Conservation (phyloP, 129 eudicot species). For the Flaveria ramosissima region DNA sequence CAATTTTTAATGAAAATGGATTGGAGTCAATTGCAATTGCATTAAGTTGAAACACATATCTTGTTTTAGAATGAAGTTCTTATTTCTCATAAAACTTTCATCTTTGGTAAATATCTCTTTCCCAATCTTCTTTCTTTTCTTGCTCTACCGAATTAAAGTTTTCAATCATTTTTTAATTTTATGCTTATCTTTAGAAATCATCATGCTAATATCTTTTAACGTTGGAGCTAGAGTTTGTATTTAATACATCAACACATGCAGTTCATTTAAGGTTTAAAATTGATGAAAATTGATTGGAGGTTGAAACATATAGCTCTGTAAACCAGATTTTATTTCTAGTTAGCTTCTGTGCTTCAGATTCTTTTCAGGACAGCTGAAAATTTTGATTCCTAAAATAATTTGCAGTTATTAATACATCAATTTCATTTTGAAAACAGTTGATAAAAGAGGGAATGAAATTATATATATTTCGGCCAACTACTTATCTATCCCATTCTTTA, state of each 20-base stretch:
- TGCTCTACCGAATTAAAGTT: slow-evolving; percentile 11
- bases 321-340: background rate
- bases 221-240: slow-evolving; percentile 11
- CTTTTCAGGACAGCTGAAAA: background rate
- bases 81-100: slow-evolving; percentile 1
- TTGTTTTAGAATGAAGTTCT: background rate
- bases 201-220: background rate
- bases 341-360: background rate
- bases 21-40: background rate
- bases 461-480: background rate
- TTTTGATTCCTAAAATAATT: background rate
- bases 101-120: slow-evolving; percentile 16
- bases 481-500: background rate
- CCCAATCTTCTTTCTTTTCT: slow-evolving; percentile 8
- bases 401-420: background rate
- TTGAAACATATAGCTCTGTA: background rate
- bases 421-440: slow-evolving; percentile 11
- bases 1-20: background rate
- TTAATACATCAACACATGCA: background rate
- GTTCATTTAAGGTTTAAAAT: background rate
- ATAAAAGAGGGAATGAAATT: slow-evolving; percentile 39
- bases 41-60: background rate
- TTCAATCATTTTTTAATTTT: background rate
- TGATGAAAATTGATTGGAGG: background rate
- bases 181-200: background rate